Conservation (phyloP, 768 basidiomycete species). For the Epithele typhae region DNA sequence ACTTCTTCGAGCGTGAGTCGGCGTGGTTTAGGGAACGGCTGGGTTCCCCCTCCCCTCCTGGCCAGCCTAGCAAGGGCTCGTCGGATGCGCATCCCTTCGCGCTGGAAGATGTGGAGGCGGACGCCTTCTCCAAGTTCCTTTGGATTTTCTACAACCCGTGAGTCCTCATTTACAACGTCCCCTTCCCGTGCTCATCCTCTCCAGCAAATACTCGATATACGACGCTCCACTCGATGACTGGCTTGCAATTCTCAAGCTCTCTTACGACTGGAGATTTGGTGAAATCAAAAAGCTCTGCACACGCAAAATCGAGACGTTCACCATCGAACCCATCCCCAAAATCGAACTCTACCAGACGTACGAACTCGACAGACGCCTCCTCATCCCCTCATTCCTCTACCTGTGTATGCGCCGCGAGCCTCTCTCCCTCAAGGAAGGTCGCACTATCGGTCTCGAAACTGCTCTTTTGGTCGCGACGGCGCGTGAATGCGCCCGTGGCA, state of each 20-base stretch:
- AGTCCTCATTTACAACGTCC: constrained; percentile 1
- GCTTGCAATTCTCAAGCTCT: constrained; percentile 48
- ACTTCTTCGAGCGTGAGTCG: constrained; percentile 30
- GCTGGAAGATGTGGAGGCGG: constrained; percentile 24
- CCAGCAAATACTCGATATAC: constrained; percentile 54
- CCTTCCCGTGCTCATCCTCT: not conserved
- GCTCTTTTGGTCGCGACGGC: constrained; percentile 47
- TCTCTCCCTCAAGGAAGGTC: constrained; percentile 49
- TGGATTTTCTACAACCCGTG: constrained; percentile 33
- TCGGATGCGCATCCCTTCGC: constrained; percentile 27
- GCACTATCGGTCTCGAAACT: constrained; percentile 52
- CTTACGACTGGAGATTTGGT: constrained; percentile 50
- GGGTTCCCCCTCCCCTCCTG: constrained; percentile 14
- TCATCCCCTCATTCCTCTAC: constrained; percentile 47
- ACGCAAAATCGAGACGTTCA: constrained; percentile 45
- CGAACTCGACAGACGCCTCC: constrained; percentile 41
- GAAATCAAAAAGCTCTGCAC: constrained; percentile 49
- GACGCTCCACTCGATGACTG: constrained; percentile 47
- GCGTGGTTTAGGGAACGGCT: constrained; percentile 22
- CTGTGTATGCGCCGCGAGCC: constrained; percentile 50
- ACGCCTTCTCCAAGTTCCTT: constrained; percentile 27
- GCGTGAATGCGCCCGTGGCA: constrained; percentile 42
- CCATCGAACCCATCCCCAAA: constrained; percentile 46
- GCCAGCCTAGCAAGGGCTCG: constrained; percentile 23
- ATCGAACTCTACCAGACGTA: constrained; percentile 54